These are phyloP conservation scores for Abrus precatorius DNA, from an alignment of 306 rosid genomes.

Conservation along the genomic window DNA sequence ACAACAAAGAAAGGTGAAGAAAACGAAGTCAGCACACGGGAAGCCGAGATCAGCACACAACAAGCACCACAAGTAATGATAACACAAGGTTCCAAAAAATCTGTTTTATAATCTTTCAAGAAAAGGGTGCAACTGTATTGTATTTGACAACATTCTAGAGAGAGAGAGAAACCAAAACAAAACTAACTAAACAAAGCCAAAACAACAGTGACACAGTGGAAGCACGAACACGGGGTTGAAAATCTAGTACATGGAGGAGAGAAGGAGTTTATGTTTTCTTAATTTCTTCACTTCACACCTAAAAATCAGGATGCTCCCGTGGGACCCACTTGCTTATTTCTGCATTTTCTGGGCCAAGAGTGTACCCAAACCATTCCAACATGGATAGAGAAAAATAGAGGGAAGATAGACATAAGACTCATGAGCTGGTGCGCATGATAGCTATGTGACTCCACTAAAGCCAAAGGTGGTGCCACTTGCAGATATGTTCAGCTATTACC, in stretches of 20 bases:
- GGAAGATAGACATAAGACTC: background rate
- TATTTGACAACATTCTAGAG: slow-evolving; percentile 33
- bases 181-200: background rate
- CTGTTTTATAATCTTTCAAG: slow-evolving; percentile 36
- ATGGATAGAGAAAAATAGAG: slow-evolving; percentile 31
- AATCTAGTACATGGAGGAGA: slow-evolving; percentile 1
- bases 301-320: slow-evolving; percentile 35
- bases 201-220: slow-evolving; percentile 45
- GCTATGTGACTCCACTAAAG: slow-evolving; percentile 62
- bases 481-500: slow-evolving; percentile 6
- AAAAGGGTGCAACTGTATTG: slow-evolving; percentile 51
- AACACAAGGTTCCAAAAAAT: slow-evolving; percentile 52
- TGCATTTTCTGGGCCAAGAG: slow-evolving; percentile 15
- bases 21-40: slow-evolving; percentile 75
- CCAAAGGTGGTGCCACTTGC: slow-evolving; percentile 52
- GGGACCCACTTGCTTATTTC: slow-evolving; percentile 48
- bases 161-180: background rate
- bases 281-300: background rate
- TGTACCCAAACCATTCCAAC: slow-evolving; percentile 33
- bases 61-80: slow-evolving; percentile 58
- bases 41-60: slow-evolving; percentile 49
- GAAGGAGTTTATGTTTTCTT: background rate
- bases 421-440: slow-evolving; percentile 91
- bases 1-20: slow-evolving; percentile 34
- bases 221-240: slow-evolving; percentile 55